phyloP scores from a whole-genome alignment of 306 rosid genomes.

The Vigna radiata region DNA sequence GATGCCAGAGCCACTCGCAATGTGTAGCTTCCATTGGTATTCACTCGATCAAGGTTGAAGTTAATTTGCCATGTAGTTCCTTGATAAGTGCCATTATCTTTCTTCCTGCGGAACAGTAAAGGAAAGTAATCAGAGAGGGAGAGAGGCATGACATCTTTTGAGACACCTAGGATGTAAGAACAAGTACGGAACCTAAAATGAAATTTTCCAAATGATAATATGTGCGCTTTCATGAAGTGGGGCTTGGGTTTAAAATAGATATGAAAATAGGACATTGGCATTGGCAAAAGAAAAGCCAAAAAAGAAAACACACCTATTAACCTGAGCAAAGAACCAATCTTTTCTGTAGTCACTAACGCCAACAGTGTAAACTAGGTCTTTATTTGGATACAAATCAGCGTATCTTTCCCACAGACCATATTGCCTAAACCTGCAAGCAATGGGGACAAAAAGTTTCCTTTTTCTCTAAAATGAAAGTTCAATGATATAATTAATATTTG shows the following conservation, averaged over 20 bases:
- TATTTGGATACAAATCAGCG: constrained; percentile 67
- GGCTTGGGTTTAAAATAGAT: background rate
- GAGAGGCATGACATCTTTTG: background rate
- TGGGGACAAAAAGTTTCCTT: background rate
- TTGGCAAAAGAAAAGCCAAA: constrained; percentile 15
- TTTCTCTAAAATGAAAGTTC: constrained; percentile 4
- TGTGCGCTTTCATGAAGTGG: background rate
- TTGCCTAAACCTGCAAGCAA: constrained; percentile 67
- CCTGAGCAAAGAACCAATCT: constrained; percentile 92
- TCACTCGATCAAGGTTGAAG: constrained; percentile 60
- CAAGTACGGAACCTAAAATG: background rate
- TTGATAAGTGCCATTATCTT: constrained; percentile 58
- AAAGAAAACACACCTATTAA: constrained; percentile 58
- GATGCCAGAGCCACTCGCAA: constrained; percentile 80
- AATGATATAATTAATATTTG: background rate
- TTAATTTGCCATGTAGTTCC: constrained; percentile 82
- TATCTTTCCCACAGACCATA: constrained; percentile 91
- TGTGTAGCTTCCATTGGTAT: constrained; percentile 49
- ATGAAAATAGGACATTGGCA: background rate
- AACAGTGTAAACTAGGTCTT: constrained; percentile 65
- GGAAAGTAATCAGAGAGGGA: background rate
- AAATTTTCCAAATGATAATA: background rate
- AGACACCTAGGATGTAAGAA: background rate
- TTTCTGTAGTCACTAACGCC: constrained; percentile 59
- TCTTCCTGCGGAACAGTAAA: constrained; percentile 53